These are phyloP conservation scores for Akanthomyces uredinophilus DNA, from an alignment of 2,329 filamentous ascomycete species.

Conservation along the genomic window DNA sequence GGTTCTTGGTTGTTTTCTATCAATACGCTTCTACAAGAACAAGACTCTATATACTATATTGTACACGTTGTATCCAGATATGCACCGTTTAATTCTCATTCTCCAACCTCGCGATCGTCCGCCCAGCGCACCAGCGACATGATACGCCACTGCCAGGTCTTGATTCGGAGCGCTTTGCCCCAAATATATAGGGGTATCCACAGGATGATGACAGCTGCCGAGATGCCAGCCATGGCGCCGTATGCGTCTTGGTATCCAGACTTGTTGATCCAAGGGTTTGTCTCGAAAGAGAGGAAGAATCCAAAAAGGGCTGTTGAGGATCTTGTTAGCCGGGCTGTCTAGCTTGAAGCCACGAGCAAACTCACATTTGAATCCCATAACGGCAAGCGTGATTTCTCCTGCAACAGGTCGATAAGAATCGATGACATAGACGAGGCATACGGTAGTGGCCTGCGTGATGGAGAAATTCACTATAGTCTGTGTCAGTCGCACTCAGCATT, in stretches of 20 bases:
- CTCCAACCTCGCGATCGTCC: constrained; percentile 50
- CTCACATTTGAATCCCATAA: constrained; percentile 51
- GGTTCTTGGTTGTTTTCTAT: neutral
- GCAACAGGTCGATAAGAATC: constrained; percentile 32
- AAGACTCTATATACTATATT: neutral
- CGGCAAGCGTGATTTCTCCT: constrained; percentile 35
- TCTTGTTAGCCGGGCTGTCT: neutral
- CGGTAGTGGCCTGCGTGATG: constrained; percentile 50
- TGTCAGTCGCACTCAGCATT: constrained; percentile 8
- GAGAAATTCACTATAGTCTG: constrained; percentile 44
- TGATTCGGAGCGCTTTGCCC: constrained; percentile 43
- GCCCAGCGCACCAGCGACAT: constrained; percentile 44
- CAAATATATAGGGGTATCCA: constrained; percentile 36
- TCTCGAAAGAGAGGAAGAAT: constrained; percentile 56
- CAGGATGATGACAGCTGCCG: constrained; percentile 39
- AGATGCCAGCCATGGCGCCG: constrained; percentile 49
- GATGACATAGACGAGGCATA: constrained; percentile 53
- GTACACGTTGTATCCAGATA: neutral
- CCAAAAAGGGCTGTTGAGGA: constrained; percentile 37
- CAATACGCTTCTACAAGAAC: neutral
- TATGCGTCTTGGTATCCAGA: constrained; percentile 47
- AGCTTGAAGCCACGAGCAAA: neutral
- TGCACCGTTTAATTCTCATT: constrained; percentile 30
- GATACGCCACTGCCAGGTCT: constrained; percentile 44
- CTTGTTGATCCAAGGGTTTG: constrained; percentile 50